Evolutionary conservation across 495 filamentous ascomycete genomes (phyloP).

Genomic region (Tuber calosporum): DNA sequence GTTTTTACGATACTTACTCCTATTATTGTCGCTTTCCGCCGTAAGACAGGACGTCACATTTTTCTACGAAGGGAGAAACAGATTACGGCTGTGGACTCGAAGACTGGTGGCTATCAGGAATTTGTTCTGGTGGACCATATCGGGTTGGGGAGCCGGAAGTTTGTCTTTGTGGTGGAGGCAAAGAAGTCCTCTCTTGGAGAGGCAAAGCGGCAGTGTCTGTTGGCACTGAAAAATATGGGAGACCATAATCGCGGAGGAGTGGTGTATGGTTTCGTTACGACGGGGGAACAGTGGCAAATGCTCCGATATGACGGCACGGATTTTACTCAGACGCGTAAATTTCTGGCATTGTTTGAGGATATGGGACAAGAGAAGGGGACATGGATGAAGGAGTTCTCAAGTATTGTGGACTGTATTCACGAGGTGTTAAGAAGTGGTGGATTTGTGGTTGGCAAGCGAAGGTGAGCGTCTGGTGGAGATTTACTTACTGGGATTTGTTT

Average conservation of each 20-base stretch:
- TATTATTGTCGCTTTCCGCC: conserved; percentile 7
- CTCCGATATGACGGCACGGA: conserved; percentile 15
- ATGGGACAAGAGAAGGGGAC: conserved; percentile 12
- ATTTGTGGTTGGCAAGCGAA: too few species aligned
- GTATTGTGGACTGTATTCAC: too few species aligned
- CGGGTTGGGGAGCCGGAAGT: conserved; percentile 11
- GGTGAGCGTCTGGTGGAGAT: too few species aligned
- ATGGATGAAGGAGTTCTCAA: too few species aligned
- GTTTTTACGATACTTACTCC: background rate
- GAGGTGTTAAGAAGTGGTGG: too few species aligned
- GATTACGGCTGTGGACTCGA: conserved; percentile 4
- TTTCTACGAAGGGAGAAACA: conserved; percentile 14
- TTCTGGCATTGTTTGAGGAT: conserved; percentile 5
- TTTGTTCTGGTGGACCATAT: too few species aligned
- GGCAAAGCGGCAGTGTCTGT: conserved; percentile 9
- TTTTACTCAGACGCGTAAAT: conserved; percentile 11
- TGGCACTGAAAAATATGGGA: too few species aligned
- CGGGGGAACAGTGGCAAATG: too few species aligned
- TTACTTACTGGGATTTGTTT: too few species aligned
- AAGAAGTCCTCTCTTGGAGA: conserved; percentile 19
- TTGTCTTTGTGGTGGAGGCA: conserved; percentile 14
- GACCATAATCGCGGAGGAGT: too few species aligned
- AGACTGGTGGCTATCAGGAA: too few species aligned
- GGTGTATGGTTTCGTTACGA: too few species aligned
- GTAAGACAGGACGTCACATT: conserved; percentile 10